A percentile compares a stretch with the other conserved stretches of the same genome.
Conservation (phyloP, 2,329 filamentous ascomycete genomes). For the Aspergillus japonicus region DNA sequence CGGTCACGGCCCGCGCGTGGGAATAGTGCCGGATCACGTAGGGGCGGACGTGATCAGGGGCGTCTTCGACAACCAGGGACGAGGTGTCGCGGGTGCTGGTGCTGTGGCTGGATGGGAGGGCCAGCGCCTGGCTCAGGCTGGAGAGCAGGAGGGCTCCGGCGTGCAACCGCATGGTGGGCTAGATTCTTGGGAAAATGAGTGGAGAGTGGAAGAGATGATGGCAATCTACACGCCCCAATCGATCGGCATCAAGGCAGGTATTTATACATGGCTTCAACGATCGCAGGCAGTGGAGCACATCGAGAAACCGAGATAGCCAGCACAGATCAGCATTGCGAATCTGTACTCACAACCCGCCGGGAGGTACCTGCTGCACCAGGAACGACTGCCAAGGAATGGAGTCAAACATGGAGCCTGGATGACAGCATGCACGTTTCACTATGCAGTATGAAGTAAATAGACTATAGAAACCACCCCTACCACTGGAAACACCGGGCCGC, state of each 20-base stretch:
- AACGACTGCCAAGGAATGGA: background rate
- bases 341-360: background rate
- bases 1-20: slow-evolving; percentile 32
- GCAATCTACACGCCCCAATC: background rate
- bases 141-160: slow-evolving; percentile 5
- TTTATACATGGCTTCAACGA: background rate
- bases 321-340: background rate
- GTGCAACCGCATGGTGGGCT: background rate
- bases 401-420: background rate
- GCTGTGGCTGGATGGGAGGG: slow-evolving; percentile 6
- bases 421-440: background rate
- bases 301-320: background rate
- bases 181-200: background rate
- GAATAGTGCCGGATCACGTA: slow-evolving; percentile 39
- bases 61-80: slow-evolving; percentile 27
- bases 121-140: background rate
- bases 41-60: slow-evolving; percentile 35
- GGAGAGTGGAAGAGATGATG: background rate
- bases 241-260: background rate
- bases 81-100: slow-evolving; percentile 12
- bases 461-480: background rate
- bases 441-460: too few species aligned
- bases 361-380: background rate
- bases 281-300: background rate
- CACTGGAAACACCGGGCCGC: background rate